Percentiles rank a stretch among this genome's conserved stretches.
These are phyloP conservation scores for Russula ochroleuca DNA, from an alignment of 768 basidiomycete genomes.

Conservation along the genomic window DNA sequence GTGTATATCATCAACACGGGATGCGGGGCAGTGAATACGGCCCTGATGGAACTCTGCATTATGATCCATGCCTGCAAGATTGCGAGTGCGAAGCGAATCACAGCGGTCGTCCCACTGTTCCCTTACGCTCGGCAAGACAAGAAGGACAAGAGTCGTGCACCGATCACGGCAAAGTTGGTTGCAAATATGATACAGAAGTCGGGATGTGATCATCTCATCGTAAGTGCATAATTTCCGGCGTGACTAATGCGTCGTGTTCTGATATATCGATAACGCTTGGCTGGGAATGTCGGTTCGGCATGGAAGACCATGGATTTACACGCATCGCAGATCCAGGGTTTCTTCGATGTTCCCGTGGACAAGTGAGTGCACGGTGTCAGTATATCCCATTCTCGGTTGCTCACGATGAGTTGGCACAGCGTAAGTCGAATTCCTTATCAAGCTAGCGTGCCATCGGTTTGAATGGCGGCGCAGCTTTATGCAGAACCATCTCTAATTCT, in stretches of 20 bases:
- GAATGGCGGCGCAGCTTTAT: conserved; percentile 58
- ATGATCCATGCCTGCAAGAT: conserved; percentile 99
- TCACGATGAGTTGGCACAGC: conserved; percentile 32
- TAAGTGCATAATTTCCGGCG: conserved; percentile 40
- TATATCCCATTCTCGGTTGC: conserved; percentile 13
- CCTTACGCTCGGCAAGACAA: conserved; percentile 98
- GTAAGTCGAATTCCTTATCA: conserved; percentile 40
- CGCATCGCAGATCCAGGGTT: conserved; percentile 98
- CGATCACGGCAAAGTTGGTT: conserved; percentile 96
- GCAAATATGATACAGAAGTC: conserved; percentile 95
- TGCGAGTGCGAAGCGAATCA: conserved; percentile 96
- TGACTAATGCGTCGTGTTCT: background rate
- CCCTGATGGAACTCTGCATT: conserved; percentile 97
- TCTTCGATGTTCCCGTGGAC: conserved; percentile 99
- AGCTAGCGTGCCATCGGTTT: conserved; percentile 27
- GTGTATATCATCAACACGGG: conserved; percentile 98
- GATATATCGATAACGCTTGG: background rate
- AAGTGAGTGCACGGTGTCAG: conserved; percentile 61
- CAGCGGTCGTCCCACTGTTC: conserved; percentile 96
- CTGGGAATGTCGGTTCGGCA: conserved; percentile 32
- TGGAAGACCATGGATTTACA: conserved; percentile 99
- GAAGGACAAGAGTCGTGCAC: conserved; percentile 97
- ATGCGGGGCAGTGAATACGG: conserved; percentile 80
- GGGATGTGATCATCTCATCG: conserved; percentile 95
- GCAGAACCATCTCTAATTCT: conserved; percentile 93